Percentiles rank a stretch among this genome's conserved stretches.
Evolutionary conservation across 179 eudicot genomes (phyloP).

Genomic region (Silene noctiflora): DNA sequence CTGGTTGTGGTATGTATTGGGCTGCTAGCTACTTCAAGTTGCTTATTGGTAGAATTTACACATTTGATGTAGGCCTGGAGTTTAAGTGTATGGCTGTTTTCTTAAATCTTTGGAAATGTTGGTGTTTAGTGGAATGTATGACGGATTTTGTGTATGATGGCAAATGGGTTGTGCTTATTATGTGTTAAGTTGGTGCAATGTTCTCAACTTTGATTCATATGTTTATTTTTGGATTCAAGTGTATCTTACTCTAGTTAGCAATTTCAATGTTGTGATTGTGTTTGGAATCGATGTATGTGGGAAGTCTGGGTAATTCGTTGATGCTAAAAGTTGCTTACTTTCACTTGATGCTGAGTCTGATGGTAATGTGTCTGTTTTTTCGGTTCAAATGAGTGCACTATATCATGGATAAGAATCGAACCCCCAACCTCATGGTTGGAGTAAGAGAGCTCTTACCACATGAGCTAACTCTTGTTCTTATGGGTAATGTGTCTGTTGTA

Average conservation of each 20-base stretch:
- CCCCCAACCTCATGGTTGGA: no score
- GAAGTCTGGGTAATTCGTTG: neutral
- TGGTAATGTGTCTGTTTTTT: neutral
- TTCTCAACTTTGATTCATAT: neutral
- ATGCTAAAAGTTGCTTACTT: neutral
- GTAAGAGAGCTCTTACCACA: no score
- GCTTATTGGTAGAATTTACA: neutral
- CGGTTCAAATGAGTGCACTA: no score
- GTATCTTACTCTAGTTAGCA: neutral
- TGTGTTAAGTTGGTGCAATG: neutral
- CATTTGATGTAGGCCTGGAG: neutral
- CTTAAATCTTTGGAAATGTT: neutral
- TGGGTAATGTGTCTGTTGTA: neutral
- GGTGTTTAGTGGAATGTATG: neutral
- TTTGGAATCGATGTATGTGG: neutral
- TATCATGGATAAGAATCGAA: no score
- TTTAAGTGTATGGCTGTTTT: neutral
- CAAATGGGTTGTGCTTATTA: neutral
- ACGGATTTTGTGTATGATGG: neutral
- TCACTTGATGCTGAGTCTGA: neutral
- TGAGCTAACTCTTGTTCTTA: no score
- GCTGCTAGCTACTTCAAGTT: neutral
- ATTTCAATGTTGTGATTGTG: neutral
- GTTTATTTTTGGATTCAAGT: neutral
- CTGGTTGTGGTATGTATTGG: constrained; percentile 69